Evolutionary conservation across 441 rosid species (phyloP), one percentile per base, ranked within the genome.

Genomic region (Euphorbia schlechtendalii): DNA sequence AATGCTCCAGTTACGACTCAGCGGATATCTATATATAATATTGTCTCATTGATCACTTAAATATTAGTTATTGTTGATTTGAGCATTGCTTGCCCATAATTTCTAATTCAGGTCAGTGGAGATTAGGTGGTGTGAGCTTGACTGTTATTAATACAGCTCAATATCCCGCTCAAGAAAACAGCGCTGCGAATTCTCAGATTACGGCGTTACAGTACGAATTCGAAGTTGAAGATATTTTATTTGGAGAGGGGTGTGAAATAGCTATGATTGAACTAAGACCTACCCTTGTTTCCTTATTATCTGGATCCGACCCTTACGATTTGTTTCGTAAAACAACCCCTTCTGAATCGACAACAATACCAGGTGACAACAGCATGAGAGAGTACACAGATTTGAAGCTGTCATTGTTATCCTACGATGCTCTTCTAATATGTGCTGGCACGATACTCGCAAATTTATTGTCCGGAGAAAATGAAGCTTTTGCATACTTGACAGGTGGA

Each of bases 101-200:
- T 75, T 66, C 71, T 41, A 72, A 70, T 76, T 75, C 85, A 92
- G 94, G 98, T 63, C 98, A 83, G 71, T 92, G 96, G 98, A 92
- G 96, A 78, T 63, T 87, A 61, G 88, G 81, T 49, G 76, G 84
- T 51, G 77, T 76, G 62, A 80, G 75, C 73, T 72, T 92, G 54
- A 69, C 80, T 51, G 77, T 87, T 13, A 60, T 81, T 54, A 43
- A 67, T 73, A 71, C 71, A 53, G 48, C 25, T 20, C 70, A 72
- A 73, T 53, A 71, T 71, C 58, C 76, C 12, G 8, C 1, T 9
- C 76, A 69, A 64, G 77, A 56, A 70, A 74, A 57, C 24, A 28
- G 43, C 40, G 73, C 18, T 38, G 73, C 69, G 15, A 62, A 69
- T 2, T 64, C 59, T 55, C 69, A 55, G 30, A 74, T 38, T 65